Base-by-base conservation (phyloP, 75 land plant species). In the Sequoia sempervirens region DNA sequence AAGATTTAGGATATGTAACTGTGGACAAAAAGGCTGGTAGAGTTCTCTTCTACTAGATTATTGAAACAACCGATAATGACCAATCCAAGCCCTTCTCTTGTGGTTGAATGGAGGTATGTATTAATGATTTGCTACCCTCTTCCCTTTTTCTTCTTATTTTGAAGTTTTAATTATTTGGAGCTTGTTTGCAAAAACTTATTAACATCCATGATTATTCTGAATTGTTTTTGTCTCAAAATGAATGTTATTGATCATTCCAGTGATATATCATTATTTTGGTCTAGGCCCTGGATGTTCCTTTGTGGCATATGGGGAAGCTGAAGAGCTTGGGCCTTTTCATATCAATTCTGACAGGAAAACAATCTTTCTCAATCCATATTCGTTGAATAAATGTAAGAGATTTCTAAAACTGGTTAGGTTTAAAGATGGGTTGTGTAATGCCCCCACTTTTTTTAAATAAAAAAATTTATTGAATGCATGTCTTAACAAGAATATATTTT, bases 281-380 rank as follows among this genome's bases (percentile, higher is more conserved):
- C 26, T 18, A 95, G 96, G 98, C 6, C 98, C 96, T 34, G 96
- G 98, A 9, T 96, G 98, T 82, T 96, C 98, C 10, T 96, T 95
- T 32, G 61, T 96, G 70, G 98, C 92, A 26, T 91, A 90, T 85
- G 98, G 98, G 40, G 95, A 91, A n/a, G 86, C 95, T 7, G 97
- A 95, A 81, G 97, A 95, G 85, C 38, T 95, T 14, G 97, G 97
- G 2, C 97, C 97, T 23, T 95, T 93, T 84, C 92, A 88, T 58
- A 83, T 94, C 20, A 88, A 85, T 73, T 82, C 91, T 20, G 92
- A 95, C 72, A 96, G 92, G 78, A 91, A 91, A 74, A 86, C 88
- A 72, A 86, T 95, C 14, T 92, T 92, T 72, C 72, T 89, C 50
- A 92, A 86, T 64, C 75, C 80, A 45, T 87, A 79, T 79, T 83